phyloP scores from a whole-genome alignment of 1,139 yeast species.

The Eremothecium cymbalariae region DNA sequence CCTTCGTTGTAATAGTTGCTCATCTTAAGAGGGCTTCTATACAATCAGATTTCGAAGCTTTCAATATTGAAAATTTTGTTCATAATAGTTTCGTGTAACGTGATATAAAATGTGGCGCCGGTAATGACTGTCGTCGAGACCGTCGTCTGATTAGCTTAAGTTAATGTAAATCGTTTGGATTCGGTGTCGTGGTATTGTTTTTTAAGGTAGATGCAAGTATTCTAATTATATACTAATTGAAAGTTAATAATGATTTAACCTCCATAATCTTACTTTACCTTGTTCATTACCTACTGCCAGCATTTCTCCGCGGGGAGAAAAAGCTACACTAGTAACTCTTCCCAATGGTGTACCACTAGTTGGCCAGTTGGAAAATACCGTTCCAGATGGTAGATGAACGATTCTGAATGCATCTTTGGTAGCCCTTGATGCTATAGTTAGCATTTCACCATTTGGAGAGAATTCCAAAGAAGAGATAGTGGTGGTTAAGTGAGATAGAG shows the following conservation, averaged over 20 bases:
- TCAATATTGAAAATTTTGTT: too few relatives aligned
- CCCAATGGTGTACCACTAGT: constrained; percentile 95
- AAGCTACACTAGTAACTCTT: constrained; percentile 72
- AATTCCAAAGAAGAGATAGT: constrained; percentile 67
- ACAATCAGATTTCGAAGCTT: too few relatives aligned
- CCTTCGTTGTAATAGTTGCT: too few relatives aligned
- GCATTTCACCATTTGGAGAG: constrained; percentile 80
- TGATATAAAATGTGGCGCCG: too few relatives aligned
- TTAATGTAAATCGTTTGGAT: too few relatives aligned
- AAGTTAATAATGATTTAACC: constrained; percentile 67
- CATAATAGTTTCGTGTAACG: too few relatives aligned
- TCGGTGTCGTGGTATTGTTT: too few relatives aligned
- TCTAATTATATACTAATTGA: too few relatives aligned
- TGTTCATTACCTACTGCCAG: constrained; percentile 84
- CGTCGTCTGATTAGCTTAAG: too few relatives aligned
- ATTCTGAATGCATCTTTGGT: constrained; percentile 79
- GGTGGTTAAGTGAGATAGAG: constrained; percentile 74
- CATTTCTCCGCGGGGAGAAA: constrained; percentile 78
- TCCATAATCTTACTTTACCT: constrained; percentile 87
- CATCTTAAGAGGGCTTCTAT: too few relatives aligned
- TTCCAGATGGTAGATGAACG: constrained; percentile 81
- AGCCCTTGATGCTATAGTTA: constrained; percentile 79
- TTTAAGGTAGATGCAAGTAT: too few relatives aligned
- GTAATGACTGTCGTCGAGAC: too few relatives aligned
- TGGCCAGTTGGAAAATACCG: constrained; percentile 93